Evolutionary conservation across 129 eudicot species (phyloP).

Genomic region (Arctium minus): DNA sequence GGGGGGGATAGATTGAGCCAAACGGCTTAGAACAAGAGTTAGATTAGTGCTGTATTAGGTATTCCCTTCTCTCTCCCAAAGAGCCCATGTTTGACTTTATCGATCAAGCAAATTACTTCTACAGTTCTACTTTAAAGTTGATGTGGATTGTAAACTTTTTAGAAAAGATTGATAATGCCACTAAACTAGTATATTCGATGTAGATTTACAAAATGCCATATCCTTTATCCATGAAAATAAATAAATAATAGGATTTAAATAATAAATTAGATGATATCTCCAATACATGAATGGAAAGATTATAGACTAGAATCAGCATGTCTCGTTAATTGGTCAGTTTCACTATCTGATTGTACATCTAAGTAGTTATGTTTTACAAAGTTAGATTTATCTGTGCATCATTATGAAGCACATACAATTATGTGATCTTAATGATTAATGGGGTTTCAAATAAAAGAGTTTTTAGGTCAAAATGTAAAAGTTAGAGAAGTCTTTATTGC

Average conservation of each 20-base stretch:
- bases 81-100: background rate
- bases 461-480: background rate
- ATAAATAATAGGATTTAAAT: background rate
- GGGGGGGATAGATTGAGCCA: background rate
- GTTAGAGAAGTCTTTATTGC: background rate
- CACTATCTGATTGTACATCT: background rate
- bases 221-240: background rate
- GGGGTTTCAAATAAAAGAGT: background rate
- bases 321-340: background rate
- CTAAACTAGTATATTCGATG: background rate
- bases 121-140: background rate
- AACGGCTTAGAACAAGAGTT: background rate
- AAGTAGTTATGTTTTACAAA: background rate
- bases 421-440: background rate
- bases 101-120: background rate
- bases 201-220: background rate
- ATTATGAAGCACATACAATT: background rate
- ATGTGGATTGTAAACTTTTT: conserved; percentile 12
- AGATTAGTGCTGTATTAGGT: background rate
- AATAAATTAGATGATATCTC: background rate
- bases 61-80: background rate
- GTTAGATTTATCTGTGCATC: background rate
- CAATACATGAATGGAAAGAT: background rate
- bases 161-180: background rate
- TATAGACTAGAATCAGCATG: background rate